Conservation (phyloP, 2,329 filamentous ascomycete genomes). For the Ploettnerulaceae sp. region DNA sequence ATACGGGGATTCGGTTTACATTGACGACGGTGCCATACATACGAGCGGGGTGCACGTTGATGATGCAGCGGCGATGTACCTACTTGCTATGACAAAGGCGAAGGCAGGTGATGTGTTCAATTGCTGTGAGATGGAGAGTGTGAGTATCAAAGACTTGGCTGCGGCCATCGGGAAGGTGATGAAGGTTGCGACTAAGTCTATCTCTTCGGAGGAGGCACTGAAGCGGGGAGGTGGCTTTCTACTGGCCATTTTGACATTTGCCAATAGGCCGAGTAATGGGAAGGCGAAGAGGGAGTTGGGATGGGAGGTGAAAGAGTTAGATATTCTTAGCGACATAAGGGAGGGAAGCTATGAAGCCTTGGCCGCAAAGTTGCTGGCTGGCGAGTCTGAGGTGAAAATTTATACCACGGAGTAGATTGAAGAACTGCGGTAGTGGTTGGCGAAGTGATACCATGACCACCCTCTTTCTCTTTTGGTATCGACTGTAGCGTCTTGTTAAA, state of each 20-base stretch:
- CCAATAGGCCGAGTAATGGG: slow-evolving; percentile 5
- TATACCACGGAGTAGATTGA: background rate
- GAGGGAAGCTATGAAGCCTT: slow-evolving; percentile 11
- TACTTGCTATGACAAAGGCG: slow-evolving; percentile 37
- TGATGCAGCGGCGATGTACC: slow-evolving; percentile 40
- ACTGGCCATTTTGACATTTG: slow-evolving; percentile 6
- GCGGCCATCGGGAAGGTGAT: slow-evolving; percentile 31
- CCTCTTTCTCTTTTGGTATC: too few relatives aligned
- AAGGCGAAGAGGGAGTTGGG: slow-evolving; percentile 11
- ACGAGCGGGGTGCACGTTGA: slow-evolving; percentile 39
- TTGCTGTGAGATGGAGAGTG: slow-evolving; percentile 29
- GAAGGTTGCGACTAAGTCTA: slow-evolving; percentile 6
- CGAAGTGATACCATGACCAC: too few relatives aligned
- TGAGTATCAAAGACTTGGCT: slow-evolving; percentile 33
- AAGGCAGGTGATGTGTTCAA: slow-evolving; percentile 37
- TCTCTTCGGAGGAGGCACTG: slow-evolving; percentile 8
- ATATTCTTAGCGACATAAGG: slow-evolving; percentile 10
- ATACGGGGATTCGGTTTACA: slow-evolving; percentile 30
- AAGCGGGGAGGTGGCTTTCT: slow-evolving; percentile 1
- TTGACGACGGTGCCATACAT: slow-evolving; percentile 32
- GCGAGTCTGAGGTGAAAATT: background rate
- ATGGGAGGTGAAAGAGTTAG: slow-evolving; percentile 9
- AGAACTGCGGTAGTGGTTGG: too few relatives aligned
- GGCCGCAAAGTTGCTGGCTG: background rate
- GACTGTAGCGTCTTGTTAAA: too few relatives aligned